Evolutionary conservation across 495 filamentous ascomycete species (phyloP).

Genomic region (Penicillium salamii): DNA sequence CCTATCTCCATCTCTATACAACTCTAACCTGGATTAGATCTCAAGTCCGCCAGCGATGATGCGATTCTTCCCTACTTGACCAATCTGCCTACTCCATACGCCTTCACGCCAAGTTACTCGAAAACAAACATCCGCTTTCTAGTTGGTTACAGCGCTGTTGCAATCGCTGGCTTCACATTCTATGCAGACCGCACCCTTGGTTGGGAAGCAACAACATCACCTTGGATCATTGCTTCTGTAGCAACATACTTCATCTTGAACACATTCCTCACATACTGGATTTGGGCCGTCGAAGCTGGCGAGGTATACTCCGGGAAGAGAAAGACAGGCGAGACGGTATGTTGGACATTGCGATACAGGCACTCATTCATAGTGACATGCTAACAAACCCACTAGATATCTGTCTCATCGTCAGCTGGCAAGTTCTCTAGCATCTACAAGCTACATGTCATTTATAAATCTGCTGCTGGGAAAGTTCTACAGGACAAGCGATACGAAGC

Average conservation of each 20-base stretch:
- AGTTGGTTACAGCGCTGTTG: constrained; percentile 79
- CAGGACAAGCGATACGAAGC: constrained; percentile 55
- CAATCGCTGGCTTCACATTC: constrained; percentile 77
- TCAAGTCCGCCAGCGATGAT: constrained; percentile 96
- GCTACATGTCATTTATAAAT: constrained; percentile 58
- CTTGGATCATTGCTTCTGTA: constrained; percentile 72
- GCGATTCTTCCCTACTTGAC: constrained; percentile 89
- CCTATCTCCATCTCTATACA: constrained; percentile 17
- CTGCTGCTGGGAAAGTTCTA: constrained; percentile 41
- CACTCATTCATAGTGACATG: neutral
- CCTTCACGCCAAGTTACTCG: constrained; percentile 75
- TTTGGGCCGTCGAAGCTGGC: constrained; percentile 79
- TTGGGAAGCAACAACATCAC: constrained; percentile 76
- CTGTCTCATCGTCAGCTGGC: constrained; percentile 62
- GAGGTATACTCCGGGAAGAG: constrained; percentile 71
- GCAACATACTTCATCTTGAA: constrained; percentile 78
- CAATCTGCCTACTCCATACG: constrained; percentile 56
- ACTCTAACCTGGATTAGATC: constrained; percentile 55
- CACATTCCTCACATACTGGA: constrained; percentile 76
- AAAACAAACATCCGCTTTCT: constrained; percentile 78
- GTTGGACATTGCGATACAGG: constrained; percentile 2
- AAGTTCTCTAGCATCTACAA: constrained; percentile 81
- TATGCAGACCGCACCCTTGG: constrained; percentile 86
- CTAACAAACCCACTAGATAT: constrained; percentile 60
- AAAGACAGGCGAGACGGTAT: constrained; percentile 53